Evolutionary conservation across 1,139 yeast species (phyloP).

Genomic region (Geotrichum phurueaensis): DNA sequence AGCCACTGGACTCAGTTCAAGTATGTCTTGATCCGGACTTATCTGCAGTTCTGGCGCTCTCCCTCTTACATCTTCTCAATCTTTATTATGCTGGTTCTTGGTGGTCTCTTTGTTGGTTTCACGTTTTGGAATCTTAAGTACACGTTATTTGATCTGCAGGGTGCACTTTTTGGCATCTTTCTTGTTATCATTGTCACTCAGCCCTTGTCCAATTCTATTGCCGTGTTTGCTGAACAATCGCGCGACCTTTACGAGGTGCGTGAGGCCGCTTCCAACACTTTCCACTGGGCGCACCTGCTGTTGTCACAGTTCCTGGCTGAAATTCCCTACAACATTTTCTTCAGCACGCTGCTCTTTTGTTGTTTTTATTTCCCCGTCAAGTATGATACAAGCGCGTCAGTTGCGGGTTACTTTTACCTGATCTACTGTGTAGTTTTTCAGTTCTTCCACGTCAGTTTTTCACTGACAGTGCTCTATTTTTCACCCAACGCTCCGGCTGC

Average conservation of each 20-base stretch:
- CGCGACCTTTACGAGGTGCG: slow-evolving; percentile 56
- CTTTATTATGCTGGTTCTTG: slow-evolving; percentile 42
- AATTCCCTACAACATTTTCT: slow-evolving; percentile 37
- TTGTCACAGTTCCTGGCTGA: slow-evolving; percentile 41
- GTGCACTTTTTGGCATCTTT: slow-evolving; percentile 42
- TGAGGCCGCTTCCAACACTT: slow-evolving; percentile 57
- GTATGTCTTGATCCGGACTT: slow-evolving; percentile 37
- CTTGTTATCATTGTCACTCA: slow-evolving; percentile 49
- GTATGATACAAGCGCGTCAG: slow-evolving; percentile 36
- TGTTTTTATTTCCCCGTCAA: slow-evolving; percentile 42
- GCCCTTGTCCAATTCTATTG: slow-evolving; percentile 53
- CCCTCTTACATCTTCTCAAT: slow-evolving; percentile 44
- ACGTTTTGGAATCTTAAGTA: slow-evolving; percentile 40
- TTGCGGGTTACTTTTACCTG: slow-evolving; percentile 44
- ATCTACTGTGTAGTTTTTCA: slow-evolving; percentile 43
- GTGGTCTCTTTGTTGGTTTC: slow-evolving; percentile 49
- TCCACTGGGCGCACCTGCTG: slow-evolving; percentile 49
- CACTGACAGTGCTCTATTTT: slow-evolving; percentile 42
- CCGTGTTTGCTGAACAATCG: slow-evolving; percentile 41
- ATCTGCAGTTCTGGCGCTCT: slow-evolving; percentile 41
- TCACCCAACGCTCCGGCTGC: slow-evolving; percentile 46
- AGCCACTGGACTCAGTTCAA: slow-evolving; percentile 36
- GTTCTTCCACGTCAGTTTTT: slow-evolving; percentile 44
- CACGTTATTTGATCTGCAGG: slow-evolving; percentile 33
- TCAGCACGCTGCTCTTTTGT: slow-evolving; percentile 31